phyloP scores from a whole-genome alignment of 441 rosid genomes.

The Daphne laureola region DNA sequence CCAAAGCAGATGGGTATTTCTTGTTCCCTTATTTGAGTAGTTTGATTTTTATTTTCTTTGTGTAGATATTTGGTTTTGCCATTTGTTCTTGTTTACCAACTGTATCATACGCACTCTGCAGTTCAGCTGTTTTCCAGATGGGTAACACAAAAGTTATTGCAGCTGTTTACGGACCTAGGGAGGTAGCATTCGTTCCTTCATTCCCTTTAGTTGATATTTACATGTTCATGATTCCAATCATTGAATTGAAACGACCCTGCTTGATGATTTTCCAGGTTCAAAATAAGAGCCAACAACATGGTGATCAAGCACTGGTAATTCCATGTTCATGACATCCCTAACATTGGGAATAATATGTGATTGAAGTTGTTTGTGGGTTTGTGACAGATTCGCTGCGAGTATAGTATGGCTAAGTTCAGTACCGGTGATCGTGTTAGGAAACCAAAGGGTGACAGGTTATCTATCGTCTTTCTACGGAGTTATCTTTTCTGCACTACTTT shows the following conservation, averaged over 20 bases:
- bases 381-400: conserved; percentile 76
- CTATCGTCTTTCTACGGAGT: neutral
- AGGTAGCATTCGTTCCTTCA: conserved; percentile 31
- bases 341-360: too few relatives aligned
- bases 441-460: conserved; percentile 79
- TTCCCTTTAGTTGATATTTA: neutral
- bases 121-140: conserved; percentile 88
- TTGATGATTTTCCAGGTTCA: conserved; percentile 43
- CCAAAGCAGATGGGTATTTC: conserved; percentile 75
- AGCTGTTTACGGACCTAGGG: conserved; percentile 92
- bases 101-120: conserved; percentile 14
- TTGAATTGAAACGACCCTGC: neutral
- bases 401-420: conserved; percentile 92
- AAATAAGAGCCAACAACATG: conserved; percentile 61
- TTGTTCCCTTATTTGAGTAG: neutral
- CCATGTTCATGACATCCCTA: neutral
- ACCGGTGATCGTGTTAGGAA: conserved; percentile 86
- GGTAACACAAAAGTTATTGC: conserved; percentile 94
- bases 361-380: neutral
- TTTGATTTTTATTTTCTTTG: neutral
- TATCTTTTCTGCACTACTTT: too few relatives aligned
- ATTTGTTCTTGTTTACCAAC: too few relatives aligned
- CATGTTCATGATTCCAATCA: neutral
- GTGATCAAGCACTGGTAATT: conserved; percentile 66
- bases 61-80: too few relatives aligned